phyloP scores from a whole-genome alignment of 768 basidiomycete species.

The Auriculariales sp. region DNA sequence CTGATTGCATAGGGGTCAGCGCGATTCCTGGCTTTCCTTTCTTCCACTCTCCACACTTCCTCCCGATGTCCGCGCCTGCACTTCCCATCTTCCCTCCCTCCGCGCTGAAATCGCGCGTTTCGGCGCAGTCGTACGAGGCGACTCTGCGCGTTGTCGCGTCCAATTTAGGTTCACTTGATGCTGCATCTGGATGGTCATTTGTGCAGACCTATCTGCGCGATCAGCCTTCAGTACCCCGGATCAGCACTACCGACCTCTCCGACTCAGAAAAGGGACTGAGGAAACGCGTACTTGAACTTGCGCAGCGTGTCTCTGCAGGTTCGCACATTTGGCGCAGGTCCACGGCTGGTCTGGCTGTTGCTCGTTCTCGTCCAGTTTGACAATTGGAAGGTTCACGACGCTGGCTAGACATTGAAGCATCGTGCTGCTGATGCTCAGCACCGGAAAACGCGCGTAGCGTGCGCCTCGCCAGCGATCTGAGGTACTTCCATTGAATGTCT shows the following conservation, averaged over 20 bases:
- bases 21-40: too few relatives aligned
- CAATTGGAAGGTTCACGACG: constrained; percentile 17
- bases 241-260: constrained; percentile 11
- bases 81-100: neutral
- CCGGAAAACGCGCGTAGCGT: constrained; percentile 28
- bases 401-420: neutral
- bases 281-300: constrained; percentile 35
- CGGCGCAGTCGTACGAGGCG: neutral
- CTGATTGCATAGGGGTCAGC: too few relatives aligned
- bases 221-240: neutral
- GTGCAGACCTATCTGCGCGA: neutral
- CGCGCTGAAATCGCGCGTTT: neutral
- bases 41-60: too few relatives aligned
- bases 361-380: constrained; percentile 51
- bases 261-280: constrained; percentile 31
- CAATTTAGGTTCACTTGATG: neutral
- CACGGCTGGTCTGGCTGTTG: constrained; percentile 37
- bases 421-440: constrained; percentile 21
- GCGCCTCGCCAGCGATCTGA: constrained; percentile 27
- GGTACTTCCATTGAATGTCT: constrained; percentile 28
- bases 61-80: too few relatives aligned
- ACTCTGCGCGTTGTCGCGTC: neutral
- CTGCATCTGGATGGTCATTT: neutral
- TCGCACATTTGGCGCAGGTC: too few relatives aligned
- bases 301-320: constrained; percentile 34